Percentiles rank a stretch among this genome's conserved stretches.
Conservation (phyloP, 2,329 filamentous ascomycete genomes). For the Diplodia intermedia region DNA sequence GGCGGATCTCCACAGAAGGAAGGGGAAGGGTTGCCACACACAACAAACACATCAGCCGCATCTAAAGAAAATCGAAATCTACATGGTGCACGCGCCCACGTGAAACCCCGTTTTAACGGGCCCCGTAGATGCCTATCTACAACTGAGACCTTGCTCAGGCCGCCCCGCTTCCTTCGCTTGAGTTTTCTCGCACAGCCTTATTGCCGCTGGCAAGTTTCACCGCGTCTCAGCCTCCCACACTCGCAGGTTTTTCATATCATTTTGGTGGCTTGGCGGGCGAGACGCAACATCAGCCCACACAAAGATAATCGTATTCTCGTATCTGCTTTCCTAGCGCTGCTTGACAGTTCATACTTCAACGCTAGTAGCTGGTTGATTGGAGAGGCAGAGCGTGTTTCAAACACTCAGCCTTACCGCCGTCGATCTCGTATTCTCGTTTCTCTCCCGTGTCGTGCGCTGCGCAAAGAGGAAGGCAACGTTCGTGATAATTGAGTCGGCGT, state of each 20-base stretch:
- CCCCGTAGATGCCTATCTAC: slow-evolving; percentile 21
- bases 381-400: not conserved
- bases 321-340: slow-evolving; percentile 2
- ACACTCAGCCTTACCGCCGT: slow-evolving; percentile 19
- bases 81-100: not conserved
- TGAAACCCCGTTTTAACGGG: not conserved
- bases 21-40: not conserved
- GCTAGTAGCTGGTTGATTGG: not conserved
- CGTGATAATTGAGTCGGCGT: slow-evolving; percentile 14
- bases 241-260: not conserved
- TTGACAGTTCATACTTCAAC: not conserved
- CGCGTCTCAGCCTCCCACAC: slow-evolving; percentile 15
- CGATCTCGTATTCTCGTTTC: slow-evolving; percentile 6
- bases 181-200: not conserved
- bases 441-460: not conserved
- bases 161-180: slow-evolving; percentile 1
- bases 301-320: not conserved
- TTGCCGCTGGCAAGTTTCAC: not conserved
- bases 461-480: not conserved
- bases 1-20: not conserved
- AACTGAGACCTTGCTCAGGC: not conserved
- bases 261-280: not conserved
- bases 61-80: not conserved
- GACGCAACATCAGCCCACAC: not conserved
- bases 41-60: not conserved